A percentile compares a stretch with the other conserved stretches of the same genome.
These are phyloP conservation scores for Ogataea hybrid DNA, from an alignment of 1,139 yeast genomes.

Conservation along the genomic window DNA sequence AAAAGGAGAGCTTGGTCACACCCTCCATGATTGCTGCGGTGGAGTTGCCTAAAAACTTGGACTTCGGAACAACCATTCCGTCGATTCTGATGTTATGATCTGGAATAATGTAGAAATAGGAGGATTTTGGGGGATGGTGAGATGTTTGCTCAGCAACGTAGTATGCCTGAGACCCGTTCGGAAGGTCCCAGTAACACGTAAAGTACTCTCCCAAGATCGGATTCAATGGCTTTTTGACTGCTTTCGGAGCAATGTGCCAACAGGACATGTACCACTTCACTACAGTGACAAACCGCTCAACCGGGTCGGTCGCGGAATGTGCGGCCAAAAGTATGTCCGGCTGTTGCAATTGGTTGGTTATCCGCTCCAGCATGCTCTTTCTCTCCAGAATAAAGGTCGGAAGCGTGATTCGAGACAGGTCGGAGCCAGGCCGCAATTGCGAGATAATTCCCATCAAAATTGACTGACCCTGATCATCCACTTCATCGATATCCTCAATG, in stretches of 20 bases:
- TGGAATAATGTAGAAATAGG: conserved; percentile 87
- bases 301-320: conserved; percentile 52
- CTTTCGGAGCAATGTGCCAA: conserved; percentile 98
- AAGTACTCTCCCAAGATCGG: conserved; percentile 93
- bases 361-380: conserved; percentile 94
- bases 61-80: conserved; percentile 83
- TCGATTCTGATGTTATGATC: conserved; percentile 79
- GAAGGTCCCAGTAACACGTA: conserved; percentile 87
- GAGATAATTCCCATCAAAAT: conserved; percentile 83
- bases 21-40: conserved; percentile 99
- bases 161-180: conserved; percentile 64
- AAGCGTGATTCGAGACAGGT: conserved; percentile 81
- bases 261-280: conserved; percentile 90
- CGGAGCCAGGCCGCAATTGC: conserved; percentile 91
- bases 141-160: conserved; percentile 93
- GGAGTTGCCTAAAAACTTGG: conserved; percentile 88
- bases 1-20: conserved; percentile 65
- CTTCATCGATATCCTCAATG: conserved; percentile 79
- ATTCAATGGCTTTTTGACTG: conserved; percentile 93
- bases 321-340: conserved; percentile 77
- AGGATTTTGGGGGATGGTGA: conserved; percentile 98
- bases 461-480: conserved; percentile 86
- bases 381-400: conserved; percentile 95
- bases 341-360: conserved; percentile 83
- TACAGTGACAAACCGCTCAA: conserved; percentile 68